Evolutionary conservation across 192 early-diverging fungal genomes (phyloP), one percentile per base, ranked within the genome.

Genomic region (Chytriomyces sp.): DNA sequence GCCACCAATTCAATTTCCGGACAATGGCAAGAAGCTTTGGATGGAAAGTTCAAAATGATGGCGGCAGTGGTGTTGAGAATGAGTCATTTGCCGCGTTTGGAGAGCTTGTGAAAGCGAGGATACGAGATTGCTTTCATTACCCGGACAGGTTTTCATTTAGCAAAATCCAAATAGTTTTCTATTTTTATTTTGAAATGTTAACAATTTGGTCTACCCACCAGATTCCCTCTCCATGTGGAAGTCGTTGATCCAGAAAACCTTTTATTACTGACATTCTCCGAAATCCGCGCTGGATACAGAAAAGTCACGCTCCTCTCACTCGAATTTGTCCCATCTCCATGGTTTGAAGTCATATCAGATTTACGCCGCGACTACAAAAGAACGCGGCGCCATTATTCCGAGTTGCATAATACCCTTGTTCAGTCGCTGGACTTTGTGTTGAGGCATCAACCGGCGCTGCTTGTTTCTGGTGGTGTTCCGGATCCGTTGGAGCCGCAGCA

Each of bases 1-100:
- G 72, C 67, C 64, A 73, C 11, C 77, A 63, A 43, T 84, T 81
- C 70, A 84, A 78, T 62, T 79, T 84, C 53, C 45, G 79, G 3
- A 69, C 78, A 7, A 50, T 83, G 64, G 82, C 62, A 9, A 47
- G 28, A 24, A n/a, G 48, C 11, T 62, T 59, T 45, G 79, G 79
- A 20, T 83, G 82, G 82, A 69, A 66, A 13, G 44, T 77, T 1
- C 50, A 60, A 13, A 24, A 46, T 5, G 11, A 70, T 6, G 35
- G 7, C 10, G 45, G 50, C 45, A 62, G 18, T 23, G 65, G 47
- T 8, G 74, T 11, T 24, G 69, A 73, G 43, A 28, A 60, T 18
- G 8, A 46, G 6, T 49, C 78, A 20, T 83, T 83, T 78, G 23
- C 48, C 9, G 69, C 57, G 64, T 83, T 83, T 69, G 78, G 71